A percentile compares a stretch with the other conserved stretches of the same genome.
These are phyloP conservation scores for Metrosideros polymorpha DNA, from an alignment of 441 rosid species.

Conservation along the genomic window DNA sequence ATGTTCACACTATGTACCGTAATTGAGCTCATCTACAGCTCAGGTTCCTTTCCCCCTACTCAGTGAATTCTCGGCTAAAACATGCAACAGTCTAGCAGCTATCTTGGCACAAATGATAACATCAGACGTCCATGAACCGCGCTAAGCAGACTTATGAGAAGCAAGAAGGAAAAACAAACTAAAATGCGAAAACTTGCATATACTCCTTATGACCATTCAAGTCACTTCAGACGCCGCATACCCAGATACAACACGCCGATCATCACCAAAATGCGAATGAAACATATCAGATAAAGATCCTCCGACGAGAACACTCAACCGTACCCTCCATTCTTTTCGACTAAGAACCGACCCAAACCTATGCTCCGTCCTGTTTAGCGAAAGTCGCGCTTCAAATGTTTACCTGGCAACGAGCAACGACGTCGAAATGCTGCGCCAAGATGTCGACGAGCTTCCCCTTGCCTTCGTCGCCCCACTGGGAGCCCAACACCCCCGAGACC, in stretches of 20 bases:
- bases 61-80: not conserved
- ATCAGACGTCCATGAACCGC: not conserved
- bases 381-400: not conserved
- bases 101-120: not conserved
- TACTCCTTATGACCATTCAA: not conserved
- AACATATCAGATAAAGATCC: not conserved
- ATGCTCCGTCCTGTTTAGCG: not conserved
- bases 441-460: slow-evolving; percentile 96
- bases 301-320: not conserved
- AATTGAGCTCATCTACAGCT: not conserved
- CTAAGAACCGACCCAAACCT: not conserved
- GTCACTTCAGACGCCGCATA: not conserved
- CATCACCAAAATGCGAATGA: not conserved
- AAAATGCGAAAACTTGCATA: not conserved
- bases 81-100: not conserved
- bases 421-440: slow-evolving; percentile 75
- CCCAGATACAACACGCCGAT: not conserved
- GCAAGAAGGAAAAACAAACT: not conserved
- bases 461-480: slow-evolving; percentile 97
- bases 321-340: not conserved
- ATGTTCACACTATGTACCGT: not conserved
- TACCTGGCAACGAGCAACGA: slow-evolving; percentile 98
- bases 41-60: not conserved
- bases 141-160: not conserved
- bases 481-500: slow-evolving; percentile 86